phyloP scores from a whole-genome alignment of 2,329 filamentous ascomycete species.

The Emergomyces africanus region DNA sequence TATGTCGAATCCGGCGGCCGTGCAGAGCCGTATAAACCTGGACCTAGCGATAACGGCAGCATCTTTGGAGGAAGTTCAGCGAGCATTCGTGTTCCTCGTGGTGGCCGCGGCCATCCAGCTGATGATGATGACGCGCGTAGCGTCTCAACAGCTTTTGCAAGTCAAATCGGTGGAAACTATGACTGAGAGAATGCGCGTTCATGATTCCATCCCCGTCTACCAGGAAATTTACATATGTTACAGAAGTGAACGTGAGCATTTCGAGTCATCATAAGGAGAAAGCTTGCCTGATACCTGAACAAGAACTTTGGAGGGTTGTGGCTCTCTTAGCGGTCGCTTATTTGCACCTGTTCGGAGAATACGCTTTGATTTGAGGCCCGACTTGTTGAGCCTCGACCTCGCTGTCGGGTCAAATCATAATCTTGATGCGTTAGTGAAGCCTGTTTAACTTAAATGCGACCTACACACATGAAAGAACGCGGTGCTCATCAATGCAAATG shows the following conservation, averaged over 20 bases:
- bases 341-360: not conserved
- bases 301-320: not conserved
- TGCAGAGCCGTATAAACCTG: constrained; percentile 40
- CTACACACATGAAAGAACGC: not conserved
- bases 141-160: constrained; percentile 91
- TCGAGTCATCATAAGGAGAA: not conserved
- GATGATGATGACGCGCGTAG: constrained; percentile 92
- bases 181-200: constrained; percentile 35
- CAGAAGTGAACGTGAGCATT: not conserved
- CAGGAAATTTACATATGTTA: not conserved
- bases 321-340: not conserved
- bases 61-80: constrained; percentile 51
- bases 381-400: not conserved
- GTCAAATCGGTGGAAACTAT: constrained; percentile 65
- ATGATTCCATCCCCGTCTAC: constrained; percentile 3
- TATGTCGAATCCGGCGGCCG: constrained; percentile 81
- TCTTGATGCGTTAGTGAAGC: not conserved
- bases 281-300: not conserved
- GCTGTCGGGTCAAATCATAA: not conserved
- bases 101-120: constrained; percentile 28
- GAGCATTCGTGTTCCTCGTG: constrained; percentile 36
- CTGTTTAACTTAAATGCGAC: not conserved
- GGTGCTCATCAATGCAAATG: not conserved
- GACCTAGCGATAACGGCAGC: constrained; percentile 45
- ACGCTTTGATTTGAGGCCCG: not conserved